Base-by-base conservation (phyloP, 2,329 filamentous ascomycete genomes). In the Aspergillus puulaauensis region DNA sequence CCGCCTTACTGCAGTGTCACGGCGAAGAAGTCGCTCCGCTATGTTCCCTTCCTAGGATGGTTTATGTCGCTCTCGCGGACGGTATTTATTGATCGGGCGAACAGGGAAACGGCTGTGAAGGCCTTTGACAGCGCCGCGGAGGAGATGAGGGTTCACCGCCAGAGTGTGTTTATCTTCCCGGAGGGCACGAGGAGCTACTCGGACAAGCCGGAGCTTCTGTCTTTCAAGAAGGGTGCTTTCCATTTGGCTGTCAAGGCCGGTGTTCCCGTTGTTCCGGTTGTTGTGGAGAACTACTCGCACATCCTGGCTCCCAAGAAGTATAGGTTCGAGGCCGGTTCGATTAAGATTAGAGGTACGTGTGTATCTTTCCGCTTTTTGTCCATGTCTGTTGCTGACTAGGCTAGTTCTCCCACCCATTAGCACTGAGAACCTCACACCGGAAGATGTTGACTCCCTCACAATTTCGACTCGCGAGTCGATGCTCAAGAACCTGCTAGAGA, bases 181-280 rank as follows among this genome's bases (percentile, higher is more conserved):
- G 95, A 99, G 79, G 95, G 95, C 51, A 99, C 95, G 1, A 85
- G 95, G 65, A 96, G 90, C 73, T 96, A 98, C 78, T 83, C 90
- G 57, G 86, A 89, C 67, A 87, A 93, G 54, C 90, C 95, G 2
- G 85, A 83, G 58, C 78, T 99, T 68, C 80, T 98, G 54, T 90
- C 92, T n/a, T 99, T 98, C 83, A 99, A 99, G 80, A 99, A 99
- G 81, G 95, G 95, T 59, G 95, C 93, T 47, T 99, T 99, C 77
- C 93, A 99, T 75, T 83, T 99, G 35, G 95, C 95, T 46, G 86
- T 99, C 19, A 90, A 98, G 80, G 93, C 93, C 2, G 90, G 91
- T 64, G 95, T 97, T 6, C 93, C 93, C 24, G 90, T 99, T 67
- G 88, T 99, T 3, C 95, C 95, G 0, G 83, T 96, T 37, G 88